These are phyloP conservation scores for Acer negundo DNA, from an alignment of 345 rosid genomes.

Conservation along the genomic window DNA sequence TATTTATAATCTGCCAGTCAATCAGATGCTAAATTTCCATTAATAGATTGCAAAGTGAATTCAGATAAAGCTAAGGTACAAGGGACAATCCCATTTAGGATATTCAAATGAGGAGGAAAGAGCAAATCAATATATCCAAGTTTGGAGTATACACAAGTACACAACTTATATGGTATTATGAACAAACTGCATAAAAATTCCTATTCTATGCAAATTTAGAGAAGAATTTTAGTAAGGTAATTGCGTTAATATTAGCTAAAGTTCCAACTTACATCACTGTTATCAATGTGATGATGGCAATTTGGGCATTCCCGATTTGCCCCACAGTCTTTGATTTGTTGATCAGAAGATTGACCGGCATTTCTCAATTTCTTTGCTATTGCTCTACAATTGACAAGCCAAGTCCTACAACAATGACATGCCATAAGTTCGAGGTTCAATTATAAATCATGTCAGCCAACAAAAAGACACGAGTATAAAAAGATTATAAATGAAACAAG, in stretches of 20 bases:
- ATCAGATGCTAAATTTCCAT: background rate
- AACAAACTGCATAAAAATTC: background rate
- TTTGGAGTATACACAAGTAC: background rate
- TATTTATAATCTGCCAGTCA: too few relatives aligned
- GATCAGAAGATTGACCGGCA: conserved; percentile 49
- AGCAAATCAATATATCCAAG: background rate
- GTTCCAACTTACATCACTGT: conserved; percentile 67
- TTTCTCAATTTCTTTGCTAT: conserved; percentile 75
- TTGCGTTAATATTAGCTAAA: background rate
- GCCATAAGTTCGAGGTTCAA: conserved; percentile 4
- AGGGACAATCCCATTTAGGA: background rate
- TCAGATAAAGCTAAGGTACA: background rate
- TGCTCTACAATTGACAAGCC: conserved; percentile 74
- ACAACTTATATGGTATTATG: background rate
- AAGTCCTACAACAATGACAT: conserved; percentile 54
- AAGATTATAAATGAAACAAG: background rate
- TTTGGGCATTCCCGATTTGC: conserved; percentile 77
- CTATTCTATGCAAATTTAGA: background rate
- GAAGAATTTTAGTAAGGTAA: background rate
- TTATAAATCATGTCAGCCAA: background rate
- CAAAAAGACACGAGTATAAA: background rate
- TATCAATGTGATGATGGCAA: conserved; percentile 65
- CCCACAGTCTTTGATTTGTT: conserved; percentile 61
- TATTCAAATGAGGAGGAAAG: background rate
- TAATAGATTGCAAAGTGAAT: background rate